Percentiles rank a stretch among this genome's conserved stretches.
Conservation (phyloP, 176 grass and related monocot species). For the Saccharum spontaneum region DNA sequence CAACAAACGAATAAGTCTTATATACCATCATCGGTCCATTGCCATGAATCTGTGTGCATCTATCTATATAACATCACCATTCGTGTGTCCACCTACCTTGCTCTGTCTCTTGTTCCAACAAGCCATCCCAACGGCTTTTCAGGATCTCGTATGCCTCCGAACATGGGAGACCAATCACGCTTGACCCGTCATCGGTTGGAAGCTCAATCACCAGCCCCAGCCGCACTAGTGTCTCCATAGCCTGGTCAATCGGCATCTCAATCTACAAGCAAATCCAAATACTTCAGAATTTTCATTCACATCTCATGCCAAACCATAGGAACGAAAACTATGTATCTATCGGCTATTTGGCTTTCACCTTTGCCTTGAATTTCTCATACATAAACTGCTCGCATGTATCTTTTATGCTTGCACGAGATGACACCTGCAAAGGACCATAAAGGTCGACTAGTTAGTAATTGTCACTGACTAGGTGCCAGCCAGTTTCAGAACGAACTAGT, state of each 20-base stretch:
- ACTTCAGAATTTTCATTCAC: neutral
- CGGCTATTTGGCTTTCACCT: conserved; percentile 36
- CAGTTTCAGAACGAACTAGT: neutral
- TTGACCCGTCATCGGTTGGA: conserved; percentile 24
- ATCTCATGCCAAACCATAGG: neutral
- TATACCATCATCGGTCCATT: neutral
- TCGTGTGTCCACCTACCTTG: conserved; percentile 27
- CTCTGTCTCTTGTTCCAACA: conserved; percentile 52
- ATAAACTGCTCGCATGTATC: conserved; percentile 70
- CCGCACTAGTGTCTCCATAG: conserved; percentile 70
- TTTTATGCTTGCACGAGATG: conserved; percentile 58
- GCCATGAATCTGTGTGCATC: neutral
- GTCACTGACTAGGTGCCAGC: neutral
- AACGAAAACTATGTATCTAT: neutral
- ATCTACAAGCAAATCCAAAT: conserved; percentile 44
- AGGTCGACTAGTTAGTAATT: neutral
- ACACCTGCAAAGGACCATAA: conserved; percentile 39
- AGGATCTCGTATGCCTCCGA: conserved; percentile 64
- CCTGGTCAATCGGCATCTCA: conserved; percentile 94
- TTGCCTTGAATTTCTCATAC: conserved; percentile 76
- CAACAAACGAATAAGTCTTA: neutral
- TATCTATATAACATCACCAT: neutral
- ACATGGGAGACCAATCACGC: conserved; percentile 54
- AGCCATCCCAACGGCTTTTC: conserved; percentile 60
- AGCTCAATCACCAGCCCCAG: conserved; percentile 71